Base-by-base conservation (phyloP, 169 alveolate genomes). In the Plasmodium gonderi region DNA sequence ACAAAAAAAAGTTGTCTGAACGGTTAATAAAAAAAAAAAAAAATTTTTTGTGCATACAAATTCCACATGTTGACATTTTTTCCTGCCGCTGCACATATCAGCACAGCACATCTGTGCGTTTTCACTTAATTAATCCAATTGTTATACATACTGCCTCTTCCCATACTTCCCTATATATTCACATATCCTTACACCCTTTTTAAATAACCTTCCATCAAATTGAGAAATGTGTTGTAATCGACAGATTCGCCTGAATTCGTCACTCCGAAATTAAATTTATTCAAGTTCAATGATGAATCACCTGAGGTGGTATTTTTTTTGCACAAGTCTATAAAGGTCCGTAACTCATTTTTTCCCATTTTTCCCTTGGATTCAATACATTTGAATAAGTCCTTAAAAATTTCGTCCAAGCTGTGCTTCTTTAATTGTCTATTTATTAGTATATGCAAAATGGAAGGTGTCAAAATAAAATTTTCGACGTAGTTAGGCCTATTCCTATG, bases 391-490 rank as follows among this genome's bases (percentile, higher is more conserved):
- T 87, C 93, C 69, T 74, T 87, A 87, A 87, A 87, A 8, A 87
- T 54, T n/a, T 17, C 49, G 29, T 60, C 74, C 51, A 87, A 64
- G 11, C 45, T 49, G 47, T 77, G 36, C 65, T 87, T 87, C 45
- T 42, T 60, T 87, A 87, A 51, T 64, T 87, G 93, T 60, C 49
- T 87, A 45, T 87, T 87, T 87, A 87, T 87, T 17, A 87, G 80
- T 64, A 54, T 51, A 87, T 87, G 78, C 68, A 87, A 60, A 33
- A 77, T 77, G 47, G 93, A 60, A 33, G 93, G 80, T 8, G 45
- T 87, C 79, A 87, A 76, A 29, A 87, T 68, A 47, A 60, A 87
- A 60, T 87, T 65, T 33, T 87, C 93, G 23, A 87, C 79, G 68
- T 87, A 76, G 36, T 87, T 87, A n/a, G 47, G 38, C 33, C 68